phyloP scores from a whole-genome alignment of 371 early-diverging fungal species.

The Ordospora colligata region DNA sequence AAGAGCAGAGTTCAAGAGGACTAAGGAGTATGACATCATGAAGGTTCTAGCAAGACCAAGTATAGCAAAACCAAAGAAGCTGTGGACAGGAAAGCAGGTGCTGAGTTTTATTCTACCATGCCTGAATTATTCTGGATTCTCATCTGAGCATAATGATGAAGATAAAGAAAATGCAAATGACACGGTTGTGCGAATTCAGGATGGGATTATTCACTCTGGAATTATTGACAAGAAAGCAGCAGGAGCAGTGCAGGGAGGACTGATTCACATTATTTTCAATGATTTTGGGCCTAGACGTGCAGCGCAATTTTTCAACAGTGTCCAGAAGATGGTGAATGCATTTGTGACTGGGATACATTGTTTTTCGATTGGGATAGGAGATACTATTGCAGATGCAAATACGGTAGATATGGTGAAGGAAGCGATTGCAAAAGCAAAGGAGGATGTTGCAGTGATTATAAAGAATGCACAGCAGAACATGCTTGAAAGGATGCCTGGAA shows the following conservation, averaged over 20 bases:
- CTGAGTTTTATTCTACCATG: slow-evolving; percentile 79
- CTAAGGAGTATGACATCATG: slow-evolving; percentile 7
- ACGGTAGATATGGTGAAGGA: slow-evolving; percentile 76
- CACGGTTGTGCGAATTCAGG: slow-evolving; percentile 71
- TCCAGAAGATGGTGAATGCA: slow-evolving; percentile 85
- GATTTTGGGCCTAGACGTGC: slow-evolving; percentile 83
- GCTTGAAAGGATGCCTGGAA: slow-evolving; percentile 82
- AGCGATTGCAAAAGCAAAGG: slow-evolving; percentile 73
- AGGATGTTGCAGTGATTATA: slow-evolving; percentile 74
- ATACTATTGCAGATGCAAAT: slow-evolving; percentile 79
- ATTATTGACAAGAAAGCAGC: slow-evolving; percentile 92
- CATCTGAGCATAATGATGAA: slow-evolving; percentile 68
- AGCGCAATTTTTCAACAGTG: slow-evolving; percentile 79
- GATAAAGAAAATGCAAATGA: slow-evolving; percentile 53
- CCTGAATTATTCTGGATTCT: slow-evolving; percentile 64
- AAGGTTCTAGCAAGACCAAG: slow-evolving; percentile 65
- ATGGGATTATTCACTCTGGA: slow-evolving; percentile 83
- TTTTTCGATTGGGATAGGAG: slow-evolving; percentile 96
- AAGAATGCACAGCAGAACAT: slow-evolving; percentile 71
- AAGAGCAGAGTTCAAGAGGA: background rate
- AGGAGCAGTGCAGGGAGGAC: slow-evolving; percentile 77
- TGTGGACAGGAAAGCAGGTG: slow-evolving; percentile 97
- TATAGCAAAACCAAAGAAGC: slow-evolving; percentile 80
- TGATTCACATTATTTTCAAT: slow-evolving; percentile 87
- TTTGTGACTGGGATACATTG: slow-evolving; percentile 75